Base-by-base conservation (phyloP, 2,329 filamentous ascomycete genomes). In the Microascus cirrosus region DNA sequence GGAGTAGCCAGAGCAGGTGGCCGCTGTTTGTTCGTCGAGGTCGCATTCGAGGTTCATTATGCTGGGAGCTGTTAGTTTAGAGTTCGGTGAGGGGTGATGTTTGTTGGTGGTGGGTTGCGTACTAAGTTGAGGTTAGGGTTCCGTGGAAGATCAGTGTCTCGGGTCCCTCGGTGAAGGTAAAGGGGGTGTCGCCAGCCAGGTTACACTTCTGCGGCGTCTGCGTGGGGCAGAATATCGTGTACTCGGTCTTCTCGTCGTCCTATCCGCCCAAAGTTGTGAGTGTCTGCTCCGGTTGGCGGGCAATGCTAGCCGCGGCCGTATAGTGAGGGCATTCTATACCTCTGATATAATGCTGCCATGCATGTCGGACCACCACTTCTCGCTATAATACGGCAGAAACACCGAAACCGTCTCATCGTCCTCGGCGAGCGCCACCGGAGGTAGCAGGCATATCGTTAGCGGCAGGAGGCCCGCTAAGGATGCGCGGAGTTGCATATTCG, bases 1-100 rank as follows among this genome's bases (percentile, higher is more conserved):
- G 2, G 77, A 76, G 61, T 75, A 77, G 22, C 76, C 76, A 0
- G 74, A 77, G 61, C 77, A 79, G 5, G 73, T 75, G 20, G 76
- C 76, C 11, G 68, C 70, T 4, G 74, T 76, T 5, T 68, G 74
- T 25, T 70, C 74, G 22, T 69, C 63, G 25, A 78, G 66, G 18
- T 68, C 66, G 63, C 76, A 79, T 57, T 68, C 71, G 18, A 79
- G 67, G 54, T 75, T 67, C 45, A 73, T 74, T 32, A 72, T 77
- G 54, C 75, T 78, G 61, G 24, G 39, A 53, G 28, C 24, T 45
- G 52, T 56, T 35, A 52, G 34, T 34, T n/a, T 22, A 15, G 48
- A 20, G 20, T 24, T 20, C 6, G 20, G 56, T 15, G n/a, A 7
- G 20, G 28, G 15, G 52, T 48, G 45, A 22, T 11, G 45, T 12